phyloP scores from a whole-genome alignment of 768 basidiomycete species.

The Sarcomyxa edulis region DNA sequence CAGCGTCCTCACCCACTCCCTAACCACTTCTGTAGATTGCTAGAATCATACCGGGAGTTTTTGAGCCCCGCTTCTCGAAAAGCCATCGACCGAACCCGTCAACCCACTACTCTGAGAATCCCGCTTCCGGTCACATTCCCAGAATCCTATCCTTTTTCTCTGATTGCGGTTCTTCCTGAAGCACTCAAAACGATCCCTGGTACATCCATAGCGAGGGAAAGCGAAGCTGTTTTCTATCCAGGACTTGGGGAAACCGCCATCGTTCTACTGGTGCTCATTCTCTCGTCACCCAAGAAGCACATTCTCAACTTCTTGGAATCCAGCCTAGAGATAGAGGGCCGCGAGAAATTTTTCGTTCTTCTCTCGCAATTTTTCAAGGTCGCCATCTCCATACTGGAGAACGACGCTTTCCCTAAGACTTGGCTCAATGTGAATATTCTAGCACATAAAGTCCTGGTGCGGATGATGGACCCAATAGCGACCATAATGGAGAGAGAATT shows the following conservation, averaged over 20 bases:
- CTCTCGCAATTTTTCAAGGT: slow-evolving; percentile 80
- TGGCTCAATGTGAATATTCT: slow-evolving; percentile 93
- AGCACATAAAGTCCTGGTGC: slow-evolving; percentile 82
- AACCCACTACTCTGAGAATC: slow-evolving; percentile 52
- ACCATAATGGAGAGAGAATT: slow-evolving; percentile 76
- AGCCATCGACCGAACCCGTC: slow-evolving; percentile 64
- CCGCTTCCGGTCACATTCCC: slow-evolving; percentile 81
- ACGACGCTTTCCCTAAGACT: slow-evolving; percentile 82
- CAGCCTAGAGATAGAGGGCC: slow-evolving; percentile 84
- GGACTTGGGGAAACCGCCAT: slow-evolving; percentile 82
- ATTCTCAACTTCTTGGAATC: slow-evolving; percentile 76
- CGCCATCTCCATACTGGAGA: slow-evolving; percentile 72
- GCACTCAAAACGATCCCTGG: slow-evolving; percentile 36
- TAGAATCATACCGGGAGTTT: slow-evolving; percentile 87
- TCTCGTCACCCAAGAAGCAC: slow-evolving; percentile 74
- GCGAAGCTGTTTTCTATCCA: slow-evolving; percentile 58
- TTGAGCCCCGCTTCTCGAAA: slow-evolving; percentile 60
- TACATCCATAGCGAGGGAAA: slow-evolving; percentile 35
- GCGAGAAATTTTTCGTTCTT: slow-evolving; percentile 66
- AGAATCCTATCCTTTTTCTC: slow-evolving; percentile 88
- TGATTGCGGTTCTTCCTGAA: slow-evolving; percentile 65
- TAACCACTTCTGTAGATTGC: slow-evolving; percentile 42
- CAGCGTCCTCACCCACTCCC: slow-evolving; percentile 3
- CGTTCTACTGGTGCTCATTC: slow-evolving; percentile 75
- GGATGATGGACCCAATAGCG: slow-evolving; percentile 80